Percentiles rank a stretch among this genome's conserved stretches.
These are phyloP conservation scores for Rhodotorula graminis DNA, from an alignment of 768 basidiomycete genomes.

Conservation along the genomic window DNA sequence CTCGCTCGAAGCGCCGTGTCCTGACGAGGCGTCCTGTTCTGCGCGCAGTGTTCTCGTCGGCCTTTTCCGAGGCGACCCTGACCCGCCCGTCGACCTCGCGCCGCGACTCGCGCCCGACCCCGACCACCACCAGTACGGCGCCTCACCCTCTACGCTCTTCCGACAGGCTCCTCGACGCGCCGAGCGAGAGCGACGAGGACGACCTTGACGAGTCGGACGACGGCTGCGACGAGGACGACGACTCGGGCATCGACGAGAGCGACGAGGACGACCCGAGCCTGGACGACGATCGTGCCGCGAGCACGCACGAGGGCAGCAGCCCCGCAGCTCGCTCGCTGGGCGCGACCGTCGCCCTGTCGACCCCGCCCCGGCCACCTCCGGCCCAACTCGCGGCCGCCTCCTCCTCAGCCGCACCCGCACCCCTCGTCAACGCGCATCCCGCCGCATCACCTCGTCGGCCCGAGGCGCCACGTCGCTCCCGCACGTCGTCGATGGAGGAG, in stretches of 20 bases:
- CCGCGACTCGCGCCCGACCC: constrained; percentile 11
- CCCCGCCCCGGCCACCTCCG: not conserved
- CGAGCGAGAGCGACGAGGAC: not conserved
- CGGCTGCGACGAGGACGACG: constrained; percentile 35
- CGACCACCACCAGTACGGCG: constrained; percentile 7
- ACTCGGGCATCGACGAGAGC: constrained; percentile 25
- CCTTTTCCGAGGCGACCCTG: constrained; percentile 33
- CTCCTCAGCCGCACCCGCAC: not conserved
- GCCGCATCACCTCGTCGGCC: no score
- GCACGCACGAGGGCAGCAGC: not conserved
- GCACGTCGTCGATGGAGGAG: constrained; percentile 14
- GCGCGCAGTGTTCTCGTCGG: constrained; percentile 36
- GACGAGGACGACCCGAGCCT: constrained; percentile 14
- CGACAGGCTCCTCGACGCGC: no score
- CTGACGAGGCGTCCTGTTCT: not conserved
- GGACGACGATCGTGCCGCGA: not conserved
- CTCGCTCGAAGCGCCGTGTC: not conserved
- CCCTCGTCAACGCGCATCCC: no score
- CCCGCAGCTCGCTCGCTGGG: not conserved
- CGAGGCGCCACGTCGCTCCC: constrained; percentile 4
- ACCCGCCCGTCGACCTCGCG: not conserved
- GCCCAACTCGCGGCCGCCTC: not conserved
- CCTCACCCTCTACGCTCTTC: not conserved
- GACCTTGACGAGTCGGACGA: not conserved
- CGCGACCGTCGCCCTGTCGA: not conserved